A percentile compares a stretch with the other conserved stretches of the same genome.
Conservation (phyloP, 2,329 filamentous ascomycete species). For the Podosphaera leucotricha region DNA sequence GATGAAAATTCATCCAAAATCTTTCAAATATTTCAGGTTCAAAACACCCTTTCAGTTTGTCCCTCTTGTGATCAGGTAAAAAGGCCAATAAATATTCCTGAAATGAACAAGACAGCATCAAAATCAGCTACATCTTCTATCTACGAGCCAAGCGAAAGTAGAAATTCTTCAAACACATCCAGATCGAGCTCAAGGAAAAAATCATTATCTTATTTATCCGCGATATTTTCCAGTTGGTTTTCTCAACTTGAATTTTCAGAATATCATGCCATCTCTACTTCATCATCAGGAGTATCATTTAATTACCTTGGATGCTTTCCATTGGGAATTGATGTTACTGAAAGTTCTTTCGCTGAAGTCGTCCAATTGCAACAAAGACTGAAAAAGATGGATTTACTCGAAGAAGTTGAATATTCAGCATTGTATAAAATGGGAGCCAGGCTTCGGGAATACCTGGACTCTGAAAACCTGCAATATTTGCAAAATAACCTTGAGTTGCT, state of each 20-base stretch:
- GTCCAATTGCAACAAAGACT: conserved; percentile 21
- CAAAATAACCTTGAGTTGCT: conserved; percentile 4
- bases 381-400: conserved; percentile 18
- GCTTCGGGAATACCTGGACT: conserved; percentile 4
- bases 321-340: conserved; percentile 20
- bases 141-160: not conserved
- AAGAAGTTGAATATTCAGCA: conserved; percentile 3
- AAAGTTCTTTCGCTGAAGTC: conserved; percentile 21
- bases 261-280: conserved; percentile 9
- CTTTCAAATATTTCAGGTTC: not conserved
- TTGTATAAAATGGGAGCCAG: conserved; percentile 11
- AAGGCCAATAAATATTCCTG: not conserved
- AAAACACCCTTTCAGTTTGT: not conserved
- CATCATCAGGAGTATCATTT: conserved; percentile 17
- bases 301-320: conserved; percentile 23
- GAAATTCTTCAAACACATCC: not conserved
- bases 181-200: not conserved
- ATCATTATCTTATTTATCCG: not conserved
- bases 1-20: conserved; percentile 3
- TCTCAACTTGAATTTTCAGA: conserved; percentile 4
- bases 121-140: not conserved
- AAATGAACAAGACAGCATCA: not conserved
- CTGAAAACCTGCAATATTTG: conserved; percentile 13
- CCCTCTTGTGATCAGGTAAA: not conserved
- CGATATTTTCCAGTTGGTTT: conserved; percentile 3